phyloP scores from a whole-genome alignment of 1,284 basidiomycete species.

The Cutaneotrichosporon spelunceum region DNA sequence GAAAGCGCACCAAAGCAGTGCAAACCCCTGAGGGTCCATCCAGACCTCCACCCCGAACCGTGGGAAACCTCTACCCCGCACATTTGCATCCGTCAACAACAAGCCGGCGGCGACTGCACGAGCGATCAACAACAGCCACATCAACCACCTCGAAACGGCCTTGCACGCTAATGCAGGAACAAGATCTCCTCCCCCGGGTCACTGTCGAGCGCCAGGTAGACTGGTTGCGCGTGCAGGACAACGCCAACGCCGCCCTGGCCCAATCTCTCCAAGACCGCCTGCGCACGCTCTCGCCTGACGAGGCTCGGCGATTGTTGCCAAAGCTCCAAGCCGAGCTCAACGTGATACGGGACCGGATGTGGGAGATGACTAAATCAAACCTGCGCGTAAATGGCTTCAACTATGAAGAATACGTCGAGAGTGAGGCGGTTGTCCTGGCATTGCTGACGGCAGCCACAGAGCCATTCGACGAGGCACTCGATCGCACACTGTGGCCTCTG shows the following conservation, averaged over 20 bases:
- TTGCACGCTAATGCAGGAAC: background rate
- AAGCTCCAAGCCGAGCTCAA: slow-evolving; percentile 41
- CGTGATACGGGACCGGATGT: slow-evolving; percentile 40
- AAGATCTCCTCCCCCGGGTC: slow-evolving; percentile 19
- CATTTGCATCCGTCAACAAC: slow-evolving; percentile 7
- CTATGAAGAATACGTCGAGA: slow-evolving; percentile 62
- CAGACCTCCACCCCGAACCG: background rate
- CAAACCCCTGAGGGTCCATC: background rate
- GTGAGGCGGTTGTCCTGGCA: slow-evolving; percentile 22
- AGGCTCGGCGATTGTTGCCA: slow-evolving; percentile 34
- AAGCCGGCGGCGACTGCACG: too few relatives aligned
- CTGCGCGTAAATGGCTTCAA: slow-evolving; percentile 74
- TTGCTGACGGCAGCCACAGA: slow-evolving; percentile 60
- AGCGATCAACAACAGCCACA: background rate
- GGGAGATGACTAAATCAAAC: slow-evolving; percentile 65
- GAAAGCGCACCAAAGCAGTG: background rate
- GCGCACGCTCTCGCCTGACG: slow-evolving; percentile 35
- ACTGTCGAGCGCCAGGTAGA: slow-evolving; percentile 43
- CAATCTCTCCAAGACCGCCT: slow-evolving; percentile 37
- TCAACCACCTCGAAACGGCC: background rate
- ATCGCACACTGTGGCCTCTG: slow-evolving; percentile 67
- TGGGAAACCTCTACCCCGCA: background rate
- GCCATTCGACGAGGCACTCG: slow-evolving; percentile 73
- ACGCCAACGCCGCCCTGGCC: slow-evolving; percentile 30
- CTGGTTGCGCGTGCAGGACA: slow-evolving; percentile 45